Evolutionary conservation across 495 filamentous ascomycete genomes (phyloP).

Genomic region (Penicillium egyptiacum): DNA sequence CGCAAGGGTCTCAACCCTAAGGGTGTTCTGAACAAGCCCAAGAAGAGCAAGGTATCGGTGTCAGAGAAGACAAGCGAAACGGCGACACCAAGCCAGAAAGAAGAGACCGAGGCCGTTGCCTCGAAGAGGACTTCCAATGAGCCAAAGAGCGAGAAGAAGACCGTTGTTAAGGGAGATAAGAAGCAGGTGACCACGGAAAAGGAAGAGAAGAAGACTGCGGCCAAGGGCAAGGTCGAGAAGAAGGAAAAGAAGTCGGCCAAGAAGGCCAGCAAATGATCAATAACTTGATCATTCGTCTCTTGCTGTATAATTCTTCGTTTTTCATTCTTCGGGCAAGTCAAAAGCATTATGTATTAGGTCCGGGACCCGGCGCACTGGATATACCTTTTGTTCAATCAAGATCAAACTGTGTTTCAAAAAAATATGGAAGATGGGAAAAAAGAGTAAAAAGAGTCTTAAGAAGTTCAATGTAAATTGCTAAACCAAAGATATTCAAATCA

Average conservation of each 20-base stretch:
- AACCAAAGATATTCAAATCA: not conserved
- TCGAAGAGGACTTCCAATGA: constrained; percentile 20
- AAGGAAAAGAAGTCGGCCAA: constrained; percentile 36
- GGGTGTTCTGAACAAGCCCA: constrained; percentile 49
- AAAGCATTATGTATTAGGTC: constrained; percentile 34
- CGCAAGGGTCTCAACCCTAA: constrained; percentile 69
- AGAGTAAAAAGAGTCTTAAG: not conserved
- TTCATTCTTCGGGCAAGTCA: constrained; percentile 22
- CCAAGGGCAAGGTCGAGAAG: constrained; percentile 18
- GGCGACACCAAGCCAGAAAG: constrained; percentile 5
- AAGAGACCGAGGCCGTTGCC: constrained; percentile 14
- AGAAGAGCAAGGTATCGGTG: constrained; percentile 28
- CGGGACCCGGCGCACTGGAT: constrained; percentile 36
- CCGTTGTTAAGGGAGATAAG: constrained; percentile 19
- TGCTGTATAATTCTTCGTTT: constrained; percentile 24
- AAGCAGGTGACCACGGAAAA: constrained; percentile 25
- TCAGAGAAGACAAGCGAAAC: constrained; percentile 13
- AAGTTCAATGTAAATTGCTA: constrained; percentile 2
- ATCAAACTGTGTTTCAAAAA: constrained; percentile 15
- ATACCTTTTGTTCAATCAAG: constrained; percentile 26
- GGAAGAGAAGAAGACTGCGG: constrained; percentile 21
- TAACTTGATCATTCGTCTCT: constrained; percentile 19
- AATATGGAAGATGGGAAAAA: not conserved
- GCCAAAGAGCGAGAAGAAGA: constrained; percentile 23
- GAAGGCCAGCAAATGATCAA: constrained; percentile 42